Base-by-base conservation (phyloP, 768 basidiomycete species). In the Auriscalpium vulgare region DNA sequence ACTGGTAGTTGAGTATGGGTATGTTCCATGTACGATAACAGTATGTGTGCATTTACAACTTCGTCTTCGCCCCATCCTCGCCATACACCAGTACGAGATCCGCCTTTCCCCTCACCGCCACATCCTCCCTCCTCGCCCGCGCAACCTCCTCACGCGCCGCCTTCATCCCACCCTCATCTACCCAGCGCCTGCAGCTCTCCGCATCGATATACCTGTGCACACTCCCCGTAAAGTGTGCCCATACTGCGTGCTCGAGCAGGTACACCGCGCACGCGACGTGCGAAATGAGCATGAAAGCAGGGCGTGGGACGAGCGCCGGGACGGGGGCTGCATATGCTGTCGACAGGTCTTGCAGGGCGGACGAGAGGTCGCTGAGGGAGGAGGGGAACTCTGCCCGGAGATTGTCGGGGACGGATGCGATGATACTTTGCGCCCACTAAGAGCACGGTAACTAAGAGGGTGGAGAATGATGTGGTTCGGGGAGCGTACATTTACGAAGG, bases 211-310 rank as follows among this genome's bases (percentile, higher is more conserved):
- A 70, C 2, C 64, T 62, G 14, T 73, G 69, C 0, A 56, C 46
- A 38, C 63, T 55, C 2, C 45, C 48, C 37, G 56, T 67, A 8
- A 46, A 66, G 57, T 71, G 57, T 1, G 82, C 75, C 87, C 87
- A 90, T 10, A 79, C 66, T 0, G 83, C 80, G 48, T 91, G 87
- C 65, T 90, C 87, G 10, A 90, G 72, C 29, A 89, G 76, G 64
- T 78, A 80, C 1, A 78, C 53, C 9, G 76, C 72, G 1, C 84
- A 79, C 0, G 84, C 72, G 35, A 80, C 59, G 47, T 79, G 74
- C 1, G 82, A 84, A 36, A 83, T 70, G 3, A 87, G 71, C 60
- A 82, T 75, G 23, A 91, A 70, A 2, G 81, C 78, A 0, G 83
- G 78, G 3, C 82, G 80, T 0, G 81, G 73, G 16, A 84, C 63